Evolutionary conservation across 2,329 filamentous ascomycete species (phyloP).

Genomic region (Fusarium stilboides): DNA sequence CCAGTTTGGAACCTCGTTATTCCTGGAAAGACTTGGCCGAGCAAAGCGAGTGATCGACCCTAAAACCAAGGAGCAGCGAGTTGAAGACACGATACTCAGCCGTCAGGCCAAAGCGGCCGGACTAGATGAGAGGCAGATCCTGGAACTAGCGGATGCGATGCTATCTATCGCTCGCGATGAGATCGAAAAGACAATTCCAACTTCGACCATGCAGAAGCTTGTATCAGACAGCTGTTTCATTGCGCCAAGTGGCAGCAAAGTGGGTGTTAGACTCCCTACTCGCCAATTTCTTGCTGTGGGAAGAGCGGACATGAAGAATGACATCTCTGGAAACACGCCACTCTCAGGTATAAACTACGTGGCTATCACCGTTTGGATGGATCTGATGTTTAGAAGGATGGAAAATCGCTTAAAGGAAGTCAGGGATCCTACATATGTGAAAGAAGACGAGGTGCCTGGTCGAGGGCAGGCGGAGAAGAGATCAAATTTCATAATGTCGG

Average conservation of each 20-base stretch:
- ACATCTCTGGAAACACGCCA: slow-evolving; percentile 34
- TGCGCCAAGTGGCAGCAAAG: too few species aligned
- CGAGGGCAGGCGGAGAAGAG: background rate
- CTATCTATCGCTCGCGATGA: too few species aligned
- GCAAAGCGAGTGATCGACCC: too few species aligned
- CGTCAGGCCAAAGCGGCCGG: too few species aligned
- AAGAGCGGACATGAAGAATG: slow-evolving; percentile 41
- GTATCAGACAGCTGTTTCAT: background rate
- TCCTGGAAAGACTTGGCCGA: background rate
- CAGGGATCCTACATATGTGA: slow-evolving; percentile 41
- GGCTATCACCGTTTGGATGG: slow-evolving; percentile 43
- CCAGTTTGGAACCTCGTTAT: slow-evolving; percentile 44
- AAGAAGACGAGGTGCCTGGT: slow-evolving; percentile 1
- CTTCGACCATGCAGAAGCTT: too few species aligned
- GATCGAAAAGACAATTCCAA: too few species aligned
- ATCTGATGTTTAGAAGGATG: slow-evolving; percentile 48
- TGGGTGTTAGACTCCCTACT: background rate
- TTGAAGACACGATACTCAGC: too few species aligned
- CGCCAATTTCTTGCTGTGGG: slow-evolving; percentile 45
- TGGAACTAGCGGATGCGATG: too few species aligned
- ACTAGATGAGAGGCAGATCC: too few species aligned
- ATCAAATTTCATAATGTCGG: slow-evolving; percentile 12
- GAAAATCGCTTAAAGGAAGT: slow-evolving; percentile 48
- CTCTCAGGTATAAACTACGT: slow-evolving; percentile 56
- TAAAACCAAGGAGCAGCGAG: too few species aligned